Conservation (phyloP, 331 rosid genomes). For the Acacia concinna region DNA sequence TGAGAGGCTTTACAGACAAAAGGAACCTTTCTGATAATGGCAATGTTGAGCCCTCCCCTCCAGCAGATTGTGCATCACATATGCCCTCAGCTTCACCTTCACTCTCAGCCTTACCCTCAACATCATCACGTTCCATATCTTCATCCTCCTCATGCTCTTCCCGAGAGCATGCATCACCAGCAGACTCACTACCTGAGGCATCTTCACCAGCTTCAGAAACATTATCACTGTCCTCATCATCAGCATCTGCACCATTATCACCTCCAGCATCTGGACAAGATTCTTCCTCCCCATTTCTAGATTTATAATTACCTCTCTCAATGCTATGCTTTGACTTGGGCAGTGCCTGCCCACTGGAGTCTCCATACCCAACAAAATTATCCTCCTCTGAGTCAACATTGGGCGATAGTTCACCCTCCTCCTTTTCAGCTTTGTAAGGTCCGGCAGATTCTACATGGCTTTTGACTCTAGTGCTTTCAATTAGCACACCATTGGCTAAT, state of each 20-base stretch:
- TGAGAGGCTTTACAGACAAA: slow-evolving; percentile 77
- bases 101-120: slow-evolving; percentile 91
- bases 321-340: slow-evolving; percentile 49
- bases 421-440: slow-evolving; percentile 79
- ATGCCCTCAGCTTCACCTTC: slow-evolving; percentile 96
- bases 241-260: slow-evolving; percentile 87
- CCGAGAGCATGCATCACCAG: slow-evolving; percentile 88
- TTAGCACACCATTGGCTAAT: slow-evolving; percentile 52
- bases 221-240: slow-evolving; percentile 91
- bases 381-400: slow-evolving; percentile 85
- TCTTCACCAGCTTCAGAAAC: slow-evolving; percentile 91
- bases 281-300: slow-evolving; percentile 55
- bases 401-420: slow-evolving; percentile 98
- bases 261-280: slow-evolving; percentile 60
- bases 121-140: slow-evolving; percentile 72
- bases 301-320: slow-evolving; percentile 57
- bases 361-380: slow-evolving; percentile 67
- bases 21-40: slow-evolving; percentile 78
- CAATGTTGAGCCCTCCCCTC: slow-evolving; percentile 63
- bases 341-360: slow-evolving; percentile 42
- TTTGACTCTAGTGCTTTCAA: slow-evolving; percentile 54
- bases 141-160: slow-evolving; percentile 87
- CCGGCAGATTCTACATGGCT: slow-evolving; percentile 61
- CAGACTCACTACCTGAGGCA: slow-evolving; percentile 90
- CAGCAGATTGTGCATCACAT: slow-evolving; percentile 63